Base-by-base conservation (phyloP, 2,329 filamentous ascomycete genomes). In the Tolypocladium amazonense region DNA sequence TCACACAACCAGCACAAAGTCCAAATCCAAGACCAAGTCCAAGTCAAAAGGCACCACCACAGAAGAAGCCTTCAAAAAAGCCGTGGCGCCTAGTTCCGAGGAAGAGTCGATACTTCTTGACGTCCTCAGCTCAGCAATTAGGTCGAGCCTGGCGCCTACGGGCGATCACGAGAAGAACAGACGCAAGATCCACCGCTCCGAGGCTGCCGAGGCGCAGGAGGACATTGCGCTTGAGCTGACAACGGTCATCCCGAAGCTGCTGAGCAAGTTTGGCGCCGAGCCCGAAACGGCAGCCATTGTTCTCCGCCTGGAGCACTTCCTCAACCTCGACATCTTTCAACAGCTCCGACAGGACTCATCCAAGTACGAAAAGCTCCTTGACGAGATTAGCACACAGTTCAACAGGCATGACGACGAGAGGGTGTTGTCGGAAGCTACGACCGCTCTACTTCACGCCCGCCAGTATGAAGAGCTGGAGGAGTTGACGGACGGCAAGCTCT, bases 321-420 rank as follows among this genome's bases (percentile, higher is more conserved):
- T 99, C 27, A 90, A 96, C 65, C 81, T 97, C 1, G 89, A 93
- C 47, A 84, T 92, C 27, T 95, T 97, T 69, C 88, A 92, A 69
- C 90, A 96, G 68, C 78, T 97, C 43, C 88, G 92, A 57, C 92
- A 96, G 70, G 91, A 95, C 65, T 85, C 90, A 0, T 87, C 88
- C 1, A 88, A 86, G 2, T 96, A 95, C 69, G 84, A 87, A 8
- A 85, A 88, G 27, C 77, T 97, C 37, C 79, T 99, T 1, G 92
- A 96, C 65, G 92, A 97, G 68, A 91, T 97, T 66, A 92, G 90
- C 72, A 91, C 90, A 60, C 94, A 99, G 67, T 97, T 99, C 75
- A 86, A 89, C 67, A 86, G 91, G n/a, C 94, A 99, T 69, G 89
- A 90, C 52, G 90, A 96, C 68, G 88, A 90, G 66, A 84, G 84